Conservation (phyloP, 768 basidiomycete genomes). For the Tricholoma hemisulphureum region DNA sequence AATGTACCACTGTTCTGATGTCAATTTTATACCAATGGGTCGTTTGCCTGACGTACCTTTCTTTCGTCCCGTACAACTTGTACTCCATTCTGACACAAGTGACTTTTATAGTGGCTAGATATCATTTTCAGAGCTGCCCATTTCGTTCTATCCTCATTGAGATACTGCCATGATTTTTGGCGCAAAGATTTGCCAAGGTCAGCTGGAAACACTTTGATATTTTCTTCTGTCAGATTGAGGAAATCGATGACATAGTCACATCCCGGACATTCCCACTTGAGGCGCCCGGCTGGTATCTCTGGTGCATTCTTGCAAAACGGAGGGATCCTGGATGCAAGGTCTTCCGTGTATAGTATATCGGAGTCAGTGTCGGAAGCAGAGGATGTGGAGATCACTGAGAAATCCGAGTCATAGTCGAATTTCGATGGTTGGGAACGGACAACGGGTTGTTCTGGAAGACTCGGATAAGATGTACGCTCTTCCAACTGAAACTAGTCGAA, state of each 20-base stretch:
- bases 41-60: background rate
- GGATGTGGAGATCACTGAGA: slow-evolving; percentile 50
- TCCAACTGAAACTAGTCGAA: background rate
- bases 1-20: background rate
- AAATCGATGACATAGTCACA: slow-evolving; percentile 51
- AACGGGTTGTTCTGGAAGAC: background rate
- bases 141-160: slow-evolving; percentile 30
- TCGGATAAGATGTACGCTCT: background rate
- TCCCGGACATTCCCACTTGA: slow-evolving; percentile 54
- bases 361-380: slow-evolving; percentile 40
- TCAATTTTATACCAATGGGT: background rate
- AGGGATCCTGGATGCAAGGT: slow-evolving; percentile 33
- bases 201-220: slow-evolving; percentile 23
- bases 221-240: slow-evolving; percentile 35
- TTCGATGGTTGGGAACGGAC: background rate
- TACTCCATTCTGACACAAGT: slow-evolving; percentile 6
- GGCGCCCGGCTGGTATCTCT: slow-evolving; percentile 38
- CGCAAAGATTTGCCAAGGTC: slow-evolving; percentile 22
- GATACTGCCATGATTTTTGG: slow-evolving; percentile 35
- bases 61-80: background rate
- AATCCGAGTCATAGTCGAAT: slow-evolving; percentile 54
- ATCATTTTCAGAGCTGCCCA: slow-evolving; percentile 22
- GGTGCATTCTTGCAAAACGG: slow-evolving; percentile 36
- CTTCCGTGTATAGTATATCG: slow-evolving; percentile 19
- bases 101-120: slow-evolving; percentile 26